Percentiles rank a stretch among this genome's conserved stretches.
Conservation (phyloP, 371 early-diverging fungal genomes). For the Mucor velutinosus region DNA sequence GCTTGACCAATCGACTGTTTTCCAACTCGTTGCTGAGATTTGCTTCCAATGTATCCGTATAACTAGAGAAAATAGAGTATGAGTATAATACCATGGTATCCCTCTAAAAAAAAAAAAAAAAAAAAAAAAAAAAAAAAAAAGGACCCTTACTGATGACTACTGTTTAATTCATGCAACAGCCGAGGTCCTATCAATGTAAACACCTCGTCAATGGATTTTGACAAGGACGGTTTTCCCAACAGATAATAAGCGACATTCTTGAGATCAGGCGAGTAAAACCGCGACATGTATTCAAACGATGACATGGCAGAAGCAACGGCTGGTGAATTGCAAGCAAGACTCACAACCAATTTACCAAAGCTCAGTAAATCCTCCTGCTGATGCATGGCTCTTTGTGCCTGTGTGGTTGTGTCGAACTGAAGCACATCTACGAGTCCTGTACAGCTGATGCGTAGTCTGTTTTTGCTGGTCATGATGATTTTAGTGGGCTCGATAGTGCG, state of each 20-base stretch:
- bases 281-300: slow-evolving; percentile 75
- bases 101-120: no score
- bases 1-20: slow-evolving; percentile 84
- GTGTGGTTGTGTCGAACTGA: slow-evolving; percentile 58
- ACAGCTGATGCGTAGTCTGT: slow-evolving; percentile 83
- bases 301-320: slow-evolving; percentile 59
- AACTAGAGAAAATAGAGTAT: slow-evolving; percentile 33
- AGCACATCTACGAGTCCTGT: slow-evolving; percentile 87
- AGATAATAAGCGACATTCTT: slow-evolving; percentile 83
- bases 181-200: slow-evolving; percentile 81
- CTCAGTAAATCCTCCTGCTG: slow-evolving; percentile 89
- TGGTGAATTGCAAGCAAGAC: slow-evolving; percentile 73
- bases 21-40: slow-evolving; percentile 82
- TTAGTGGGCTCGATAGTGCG: slow-evolving; percentile 80
- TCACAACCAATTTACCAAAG: slow-evolving; percentile 87
- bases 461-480: slow-evolving; percentile 81
- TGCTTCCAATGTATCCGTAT: slow-evolving; percentile 80
- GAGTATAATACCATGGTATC: neutral
- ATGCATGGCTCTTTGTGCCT: slow-evolving; percentile 57
- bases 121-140: no score
- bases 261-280: slow-evolving; percentile 77
- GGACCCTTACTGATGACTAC: slow-evolving; percentile 69
- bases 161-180: slow-evolving; percentile 75
- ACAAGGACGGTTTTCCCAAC: slow-evolving; percentile 72
- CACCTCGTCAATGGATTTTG: slow-evolving; percentile 84